Evolutionary conservation across 2,329 filamentous ascomycete species (phyloP), one percentile per base, ranked within the genome.

Genomic region (Fusarium armeniacum): DNA sequence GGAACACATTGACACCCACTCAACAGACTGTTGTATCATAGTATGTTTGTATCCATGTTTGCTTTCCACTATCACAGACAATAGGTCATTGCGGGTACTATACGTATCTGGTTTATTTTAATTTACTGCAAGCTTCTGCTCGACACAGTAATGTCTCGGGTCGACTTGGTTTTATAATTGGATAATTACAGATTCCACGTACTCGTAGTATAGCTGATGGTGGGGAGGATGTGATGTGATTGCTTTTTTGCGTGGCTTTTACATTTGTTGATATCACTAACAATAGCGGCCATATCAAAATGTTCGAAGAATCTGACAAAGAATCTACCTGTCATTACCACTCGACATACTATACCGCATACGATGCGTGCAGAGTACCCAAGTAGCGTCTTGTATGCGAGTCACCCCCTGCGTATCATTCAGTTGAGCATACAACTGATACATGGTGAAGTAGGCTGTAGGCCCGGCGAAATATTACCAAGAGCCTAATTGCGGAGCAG

Each of bases 381-480:
- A 26, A 10, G n/a, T 30, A 28, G 24, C 24, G 8, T 44, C 15
- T 32, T 46, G n/a, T 15, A 46, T 22, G 10, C 32, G 22, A 26
- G 26, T 30, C 24, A 22, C 35, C 35, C 33, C 20, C 26, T 36
- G 15, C 16, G 6, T 26, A 30, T 50, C 12, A 38, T 43, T 51
- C 24, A 44, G 24, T 36, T 44, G 40, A 22, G 16, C 44, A 44
- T 44, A 41, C 20, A 18, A 10, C 20, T 24, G 13, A 43, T 16
- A 16, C 36, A 43, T 16, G 8, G 15, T 15, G 24, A 43, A 18
- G 41, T 26, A 43, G 22, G 15, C 40, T 26, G 15, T 22, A 7
- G 38, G 38, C 20, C 18, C 44, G n/a, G 30, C 51, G 15, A 30
- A 57, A 35, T 45, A 51, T 51, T 44, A 38, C 20, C 36, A 16